A percentile compares a stretch with the other conserved stretches of the same genome.
phyloP scores from a whole-genome alignment of 2,329 filamentous ascomycete species.

The Sphaerulina musiva region DNA sequence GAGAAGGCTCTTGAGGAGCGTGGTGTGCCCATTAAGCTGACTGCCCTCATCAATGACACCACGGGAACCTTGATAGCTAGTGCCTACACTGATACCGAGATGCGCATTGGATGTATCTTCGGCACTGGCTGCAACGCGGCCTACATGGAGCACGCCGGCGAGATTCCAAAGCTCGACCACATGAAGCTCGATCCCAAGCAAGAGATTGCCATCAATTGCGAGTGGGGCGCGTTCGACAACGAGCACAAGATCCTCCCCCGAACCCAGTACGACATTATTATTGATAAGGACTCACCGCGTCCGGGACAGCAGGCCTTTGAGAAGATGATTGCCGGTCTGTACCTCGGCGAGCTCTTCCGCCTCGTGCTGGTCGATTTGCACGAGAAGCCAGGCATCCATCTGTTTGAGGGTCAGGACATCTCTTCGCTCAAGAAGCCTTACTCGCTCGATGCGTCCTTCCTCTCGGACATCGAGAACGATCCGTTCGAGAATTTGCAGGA shows the following conservation, averaged over 20 bases:
- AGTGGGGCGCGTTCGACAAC: slow-evolving; percentile 96
- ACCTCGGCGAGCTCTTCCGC: slow-evolving; percentile 43
- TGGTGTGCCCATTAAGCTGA: slow-evolving; percentile 86
- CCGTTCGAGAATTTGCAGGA: slow-evolving; percentile 93
- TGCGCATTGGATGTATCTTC: slow-evolving; percentile 97
- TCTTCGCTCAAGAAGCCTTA: slow-evolving; percentile 77
- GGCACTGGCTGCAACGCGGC: slow-evolving; percentile 97
- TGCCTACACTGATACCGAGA: slow-evolving; percentile 85
- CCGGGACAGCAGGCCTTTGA: slow-evolving; percentile 43
- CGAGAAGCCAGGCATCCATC: slow-evolving; percentile 53
- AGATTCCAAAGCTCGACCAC: slow-evolving; percentile 87
- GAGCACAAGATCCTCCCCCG: slow-evolving; percentile 80
- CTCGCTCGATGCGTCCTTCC: slow-evolving; percentile 84
- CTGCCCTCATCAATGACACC: slow-evolving; percentile 93
- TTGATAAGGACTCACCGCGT: slow-evolving; percentile 41
- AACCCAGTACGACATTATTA: slow-evolving; percentile 56
- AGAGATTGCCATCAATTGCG: slow-evolving; percentile 95
- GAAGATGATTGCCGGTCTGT: slow-evolving; percentile 43
- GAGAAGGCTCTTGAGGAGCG: slow-evolving; percentile 67
- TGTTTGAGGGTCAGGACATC: slow-evolving; percentile 82
- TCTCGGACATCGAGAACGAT: slow-evolving; percentile 87
- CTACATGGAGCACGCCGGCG: slow-evolving; percentile 90
- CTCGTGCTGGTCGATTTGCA: slow-evolving; percentile 49
- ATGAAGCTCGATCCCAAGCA: slow-evolving; percentile 67
- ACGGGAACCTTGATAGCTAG: slow-evolving; percentile 95